A percentile compares a stretch with the other conserved stretches of the same genome.
phyloP scores from a whole-genome alignment of 2,329 filamentous ascomycete genomes.

The Alternaria viburni region DNA sequence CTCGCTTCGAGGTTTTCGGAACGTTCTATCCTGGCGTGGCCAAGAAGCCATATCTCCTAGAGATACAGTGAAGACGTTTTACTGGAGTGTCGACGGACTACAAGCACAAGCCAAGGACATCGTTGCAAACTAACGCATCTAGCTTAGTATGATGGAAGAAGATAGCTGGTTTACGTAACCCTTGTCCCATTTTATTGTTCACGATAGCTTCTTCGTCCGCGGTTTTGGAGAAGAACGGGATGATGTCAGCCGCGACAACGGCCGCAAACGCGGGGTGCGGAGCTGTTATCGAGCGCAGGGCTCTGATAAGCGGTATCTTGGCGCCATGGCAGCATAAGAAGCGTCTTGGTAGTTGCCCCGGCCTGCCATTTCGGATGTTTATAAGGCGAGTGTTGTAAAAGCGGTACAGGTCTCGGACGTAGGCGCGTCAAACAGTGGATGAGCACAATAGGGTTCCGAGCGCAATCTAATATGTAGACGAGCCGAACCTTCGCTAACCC shows the following conservation, averaged over 20 bases:
- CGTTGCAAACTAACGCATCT: neutral
- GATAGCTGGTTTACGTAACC: neutral
- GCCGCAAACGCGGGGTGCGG: slow-evolving; percentile 8
- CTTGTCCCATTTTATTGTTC: neutral
- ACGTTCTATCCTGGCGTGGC: neutral
- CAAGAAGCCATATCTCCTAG: neutral
- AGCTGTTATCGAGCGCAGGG: slow-evolving; percentile 3
- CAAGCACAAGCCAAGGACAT: neutral
- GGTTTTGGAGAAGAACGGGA: neutral
- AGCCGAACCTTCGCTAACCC: neutral
- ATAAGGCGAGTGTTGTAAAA: neutral
- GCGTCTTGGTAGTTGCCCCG: neutral
- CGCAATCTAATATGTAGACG: neutral
- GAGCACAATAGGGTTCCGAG: neutral
- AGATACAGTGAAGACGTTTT: neutral
- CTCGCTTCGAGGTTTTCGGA: neutral
- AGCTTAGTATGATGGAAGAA: neutral
- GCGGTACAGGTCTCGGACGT: slow-evolving; percentile 1
- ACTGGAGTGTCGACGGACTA: slow-evolving; percentile 1
- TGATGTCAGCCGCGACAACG: slow-evolving; percentile 4
- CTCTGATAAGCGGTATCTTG: slow-evolving; percentile 16
- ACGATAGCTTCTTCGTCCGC: neutral
- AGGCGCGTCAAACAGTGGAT: neutral
- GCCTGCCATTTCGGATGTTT: neutral
- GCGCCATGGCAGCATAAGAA: slow-evolving; percentile 16